These are phyloP conservation scores for Oryza nivara DNA, from an alignment of 176 grass and related monocot genomes.

Conservation along the genomic window DNA sequence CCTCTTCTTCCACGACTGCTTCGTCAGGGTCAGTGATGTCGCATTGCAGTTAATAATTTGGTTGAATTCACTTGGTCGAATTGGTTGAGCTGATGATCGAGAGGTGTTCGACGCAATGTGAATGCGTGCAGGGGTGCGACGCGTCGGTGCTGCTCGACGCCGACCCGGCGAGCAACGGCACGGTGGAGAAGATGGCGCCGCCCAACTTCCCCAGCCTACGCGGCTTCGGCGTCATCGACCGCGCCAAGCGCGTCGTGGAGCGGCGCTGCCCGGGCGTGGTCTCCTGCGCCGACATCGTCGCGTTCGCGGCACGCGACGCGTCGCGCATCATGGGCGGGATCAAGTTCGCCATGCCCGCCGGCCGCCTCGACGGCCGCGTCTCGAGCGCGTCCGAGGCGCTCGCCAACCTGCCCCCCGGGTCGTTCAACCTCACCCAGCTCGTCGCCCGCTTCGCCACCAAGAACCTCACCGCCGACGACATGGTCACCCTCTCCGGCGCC, in stretches of 20 bases:
- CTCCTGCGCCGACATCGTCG: slow-evolving; percentile 68
- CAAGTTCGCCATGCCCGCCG: slow-evolving; percentile 55
- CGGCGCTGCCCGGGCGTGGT: slow-evolving; percentile 42
- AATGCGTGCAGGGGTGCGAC: slow-evolving; percentile 58
- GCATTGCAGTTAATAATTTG: not conserved
- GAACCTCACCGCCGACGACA: slow-evolving; percentile 59
- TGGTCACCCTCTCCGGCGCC: slow-evolving; percentile 57
- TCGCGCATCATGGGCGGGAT: slow-evolving; percentile 54
- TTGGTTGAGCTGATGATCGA: too few relatives aligned
- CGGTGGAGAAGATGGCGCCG: slow-evolving; percentile 51
- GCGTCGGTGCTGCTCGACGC: slow-evolving; percentile 67
- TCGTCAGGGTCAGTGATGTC: slow-evolving; percentile 49
- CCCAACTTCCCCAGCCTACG: slow-evolving; percentile 48
- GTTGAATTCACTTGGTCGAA: too few relatives aligned
- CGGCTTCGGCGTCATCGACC: slow-evolving; percentile 59
- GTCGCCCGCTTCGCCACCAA: slow-evolving; percentile 50
- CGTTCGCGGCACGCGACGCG: slow-evolving; percentile 64
- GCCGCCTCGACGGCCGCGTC: slow-evolving; percentile 62
- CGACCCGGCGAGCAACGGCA: slow-evolving; percentile 17
- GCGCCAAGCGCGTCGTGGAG: slow-evolving; percentile 56
- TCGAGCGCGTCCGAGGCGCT: slow-evolving; percentile 46
- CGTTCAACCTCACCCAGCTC: slow-evolving; percentile 46
- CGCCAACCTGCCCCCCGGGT: slow-evolving; percentile 34
- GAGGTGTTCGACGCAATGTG: too few relatives aligned
- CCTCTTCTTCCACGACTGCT: slow-evolving; percentile 82